Evolutionary conservation across 1,139 yeast genomes (phyloP).

Genomic region (Suhomyces ambrosiae): DNA sequence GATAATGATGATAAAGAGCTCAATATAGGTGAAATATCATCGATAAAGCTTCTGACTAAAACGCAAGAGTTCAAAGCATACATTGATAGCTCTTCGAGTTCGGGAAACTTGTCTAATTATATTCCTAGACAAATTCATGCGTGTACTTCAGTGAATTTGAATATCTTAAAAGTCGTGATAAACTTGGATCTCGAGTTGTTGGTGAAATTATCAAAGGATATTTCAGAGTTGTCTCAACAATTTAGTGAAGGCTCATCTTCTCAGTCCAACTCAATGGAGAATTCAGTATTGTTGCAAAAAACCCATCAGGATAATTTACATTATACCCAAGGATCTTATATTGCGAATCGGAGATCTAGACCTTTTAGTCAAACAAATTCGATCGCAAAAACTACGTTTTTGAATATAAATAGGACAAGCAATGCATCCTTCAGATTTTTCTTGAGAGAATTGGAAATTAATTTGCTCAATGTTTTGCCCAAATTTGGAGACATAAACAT

Average conservation of each 20-base stretch:
- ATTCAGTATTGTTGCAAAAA: conserved; percentile 14
- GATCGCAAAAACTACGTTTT: conserved; percentile 8
- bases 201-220: conserved; percentile 16
- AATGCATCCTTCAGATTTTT: conserved; percentile 25
- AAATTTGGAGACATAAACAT: conserved; percentile 50
- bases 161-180: conserved; percentile 22
- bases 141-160: conserved; percentile 22
- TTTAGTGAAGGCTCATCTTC: conserved; percentile 5
- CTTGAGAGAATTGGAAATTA: conserved; percentile 27
- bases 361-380: conserved; percentile 16
- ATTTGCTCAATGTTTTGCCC: conserved; percentile 30
- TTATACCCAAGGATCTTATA: conserved; percentile 6
- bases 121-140: conserved; percentile 26
- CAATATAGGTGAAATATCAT: conserved; percentile 18
- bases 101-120: conserved; percentile 24
- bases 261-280: conserved; percentile 21
- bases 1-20: not conserved
- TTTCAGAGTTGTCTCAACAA: conserved; percentile 14
- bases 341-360: conserved; percentile 16
- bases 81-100: conserved; percentile 18
- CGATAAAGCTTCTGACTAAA: conserved; percentile 23
- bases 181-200: conserved; percentile 18
- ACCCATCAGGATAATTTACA: not conserved
- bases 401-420: conserved; percentile 14
- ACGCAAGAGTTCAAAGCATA: conserved; percentile 30